Conservation (phyloP, 495 filamentous ascomycete genomes). For the Trichoderma gamsii region DNA sequence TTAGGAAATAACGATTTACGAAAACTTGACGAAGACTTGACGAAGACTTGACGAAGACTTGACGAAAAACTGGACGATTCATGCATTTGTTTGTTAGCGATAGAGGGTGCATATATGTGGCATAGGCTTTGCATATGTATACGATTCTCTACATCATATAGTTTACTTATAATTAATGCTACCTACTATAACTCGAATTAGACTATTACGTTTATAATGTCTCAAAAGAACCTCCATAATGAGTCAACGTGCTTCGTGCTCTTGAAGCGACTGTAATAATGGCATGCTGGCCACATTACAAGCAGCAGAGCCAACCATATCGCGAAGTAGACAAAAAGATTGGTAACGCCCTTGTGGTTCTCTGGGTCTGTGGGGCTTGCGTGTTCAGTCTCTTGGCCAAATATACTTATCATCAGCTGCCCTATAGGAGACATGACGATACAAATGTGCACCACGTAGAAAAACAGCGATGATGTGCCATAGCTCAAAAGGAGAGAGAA, state of each 20-base stretch:
- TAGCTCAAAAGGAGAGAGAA: constrained; percentile 26
- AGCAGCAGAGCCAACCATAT: constrained; percentile 20
- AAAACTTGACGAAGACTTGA: no score
- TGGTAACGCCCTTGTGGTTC: constrained; percentile 20
- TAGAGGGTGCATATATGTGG: background rate
- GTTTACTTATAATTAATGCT: background rate
- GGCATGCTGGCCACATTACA: constrained; percentile 27
- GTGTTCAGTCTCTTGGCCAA: constrained; percentile 18
- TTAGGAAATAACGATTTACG: constrained; percentile 6
- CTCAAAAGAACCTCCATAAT: constrained; percentile 31
- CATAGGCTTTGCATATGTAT: background rate
- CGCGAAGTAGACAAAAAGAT: constrained; percentile 23
- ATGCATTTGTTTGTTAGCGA: background rate
- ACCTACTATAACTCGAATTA: background rate
- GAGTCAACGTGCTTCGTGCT: constrained; percentile 25
- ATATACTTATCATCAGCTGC: background rate
- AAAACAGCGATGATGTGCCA: constrained; percentile 33
- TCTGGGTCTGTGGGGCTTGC: constrained; percentile 16
- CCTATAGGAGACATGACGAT: constrained; percentile 21
- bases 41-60: background rate
- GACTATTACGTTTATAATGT: background rate
- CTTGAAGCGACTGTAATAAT: constrained; percentile 29
- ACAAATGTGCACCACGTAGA: constrained; percentile 27
- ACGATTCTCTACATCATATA: background rate
- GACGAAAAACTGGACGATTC: background rate